Conservation (phyloP, 129 eudicot species). For the Pseudognaphalium luteoalbum region DNA sequence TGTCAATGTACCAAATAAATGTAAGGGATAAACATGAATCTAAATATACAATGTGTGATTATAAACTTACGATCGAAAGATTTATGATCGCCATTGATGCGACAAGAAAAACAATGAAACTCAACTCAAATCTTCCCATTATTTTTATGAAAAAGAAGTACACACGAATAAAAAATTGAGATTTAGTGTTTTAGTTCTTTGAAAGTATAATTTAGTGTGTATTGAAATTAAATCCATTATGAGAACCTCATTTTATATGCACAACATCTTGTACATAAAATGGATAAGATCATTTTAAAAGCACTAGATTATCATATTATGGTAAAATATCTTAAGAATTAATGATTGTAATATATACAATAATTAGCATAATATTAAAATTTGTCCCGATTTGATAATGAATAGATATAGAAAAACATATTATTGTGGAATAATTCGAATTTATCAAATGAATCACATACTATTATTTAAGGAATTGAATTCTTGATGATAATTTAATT, state of each 20-base stretch:
- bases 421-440: too few relatives aligned
- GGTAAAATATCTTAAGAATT: too few relatives aligned
- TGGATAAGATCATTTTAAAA: background rate
- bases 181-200: background rate
- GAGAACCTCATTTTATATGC: background rate
- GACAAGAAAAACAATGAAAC: constrained; percentile 17
- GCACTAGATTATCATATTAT: background rate
- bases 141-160: background rate
- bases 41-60: too few relatives aligned
- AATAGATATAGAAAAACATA: too few relatives aligned
- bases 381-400: too few relatives aligned
- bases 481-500: too few relatives aligned
- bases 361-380: too few relatives aligned
- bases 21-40: too few relatives aligned
- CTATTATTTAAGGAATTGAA: too few relatives aligned
- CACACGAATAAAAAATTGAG: background rate
- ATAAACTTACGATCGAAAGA: constrained; percentile 18
- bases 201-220: background rate
- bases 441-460: too few relatives aligned
- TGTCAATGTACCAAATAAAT: background rate
- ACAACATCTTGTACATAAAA: background rate
- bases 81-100: constrained; percentile 21
- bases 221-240: background rate
- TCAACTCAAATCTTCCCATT: constrained; percentile 18
- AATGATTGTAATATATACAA: too few relatives aligned